Base-by-base conservation (phyloP, 2,329 filamentous ascomycete species). In the Malbranchea zuffiana region DNA sequence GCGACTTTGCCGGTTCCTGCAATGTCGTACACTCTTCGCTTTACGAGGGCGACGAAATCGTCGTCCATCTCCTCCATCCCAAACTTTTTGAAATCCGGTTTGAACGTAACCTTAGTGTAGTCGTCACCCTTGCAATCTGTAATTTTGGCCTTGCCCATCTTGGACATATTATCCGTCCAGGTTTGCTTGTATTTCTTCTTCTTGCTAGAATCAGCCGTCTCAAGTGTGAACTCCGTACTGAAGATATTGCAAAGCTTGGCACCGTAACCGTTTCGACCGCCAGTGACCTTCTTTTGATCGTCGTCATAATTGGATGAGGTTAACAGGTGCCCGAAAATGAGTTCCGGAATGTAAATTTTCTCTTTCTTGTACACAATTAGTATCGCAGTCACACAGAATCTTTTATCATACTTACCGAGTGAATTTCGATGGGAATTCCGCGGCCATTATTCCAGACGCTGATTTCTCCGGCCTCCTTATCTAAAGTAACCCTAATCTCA, bases 211-310 rank as follows among this genome's bases (percentile, higher is more conserved):
- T 96, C 87, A 45, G 90, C 84, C 4, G 85, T 92, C 60, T 98
- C 90, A 29, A 98, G 60, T 3, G 74, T 81, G 59, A 98, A 98
- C 48, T 90, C 75, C 3, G 79, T 92, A 56, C 85, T 94, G 72
- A 96, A 98, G 47, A 98, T 83, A 61, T 98, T 98, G 61, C 87
- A 94, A 46, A 98, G 83, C 68, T 98, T 98, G 18, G 90, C 90
- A 67, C 90, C 90, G 56, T 90, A 98, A 66, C 90, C 90, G 59
- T 98, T 98, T 46, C 90, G 83, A 61, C 90, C 90, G 74, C 90
- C 90, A 16, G 92, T 93, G 10, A 92, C 86, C 65, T 94, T 96
- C 53, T 87, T 79, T 59, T 96, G 80, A 29, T 85, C 72, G 54
- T 98, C 90, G 50, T 98, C 81, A 58, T 95, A 98, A 64, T 98